phyloP scores from a whole-genome alignment of 1,284 basidiomycete genomes.

The Ceratobasidium sp. region DNA sequence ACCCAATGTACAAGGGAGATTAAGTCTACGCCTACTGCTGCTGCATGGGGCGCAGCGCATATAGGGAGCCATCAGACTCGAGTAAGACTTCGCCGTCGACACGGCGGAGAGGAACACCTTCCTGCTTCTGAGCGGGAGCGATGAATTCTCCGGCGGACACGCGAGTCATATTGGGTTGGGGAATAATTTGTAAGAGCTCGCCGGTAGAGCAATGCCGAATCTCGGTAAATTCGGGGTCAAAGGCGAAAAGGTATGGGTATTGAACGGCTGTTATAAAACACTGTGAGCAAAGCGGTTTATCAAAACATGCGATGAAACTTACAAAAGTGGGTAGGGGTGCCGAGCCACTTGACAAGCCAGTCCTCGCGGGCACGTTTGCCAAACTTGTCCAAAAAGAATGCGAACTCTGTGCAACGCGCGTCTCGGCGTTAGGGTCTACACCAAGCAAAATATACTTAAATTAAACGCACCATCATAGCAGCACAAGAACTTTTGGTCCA shows the following conservation, averaged over 20 bases:
- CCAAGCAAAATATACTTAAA: neutral
- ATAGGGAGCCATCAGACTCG: conserved; percentile 34
- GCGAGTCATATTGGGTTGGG: conserved; percentile 15
- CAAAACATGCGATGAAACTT: neutral
- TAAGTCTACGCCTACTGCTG: neutral
- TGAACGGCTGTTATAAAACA: conserved; percentile 22
- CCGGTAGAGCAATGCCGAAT: conserved; percentile 37
- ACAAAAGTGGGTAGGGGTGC: conserved; percentile 31
- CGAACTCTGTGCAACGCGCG: conserved; percentile 8
- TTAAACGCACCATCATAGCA: conserved; percentile 34
- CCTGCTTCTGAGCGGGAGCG: conserved; percentile 35
- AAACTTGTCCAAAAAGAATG: conserved; percentile 39
- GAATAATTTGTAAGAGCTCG: conserved; percentile 34
- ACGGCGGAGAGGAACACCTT: conserved; percentile 20
- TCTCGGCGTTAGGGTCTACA: neutral
- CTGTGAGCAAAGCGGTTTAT: neutral
- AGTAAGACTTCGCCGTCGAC: conserved; percentile 26
- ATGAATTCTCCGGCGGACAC: conserved; percentile 27
- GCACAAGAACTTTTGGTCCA: conserved; percentile 40
- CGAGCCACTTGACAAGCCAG: conserved; percentile 33
- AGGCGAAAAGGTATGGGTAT: conserved; percentile 40
- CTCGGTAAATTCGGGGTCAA: conserved; percentile 39
- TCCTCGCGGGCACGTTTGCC: conserved; percentile 38
- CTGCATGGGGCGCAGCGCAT: conserved; percentile 33
- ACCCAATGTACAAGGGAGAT: conserved; percentile 1